Evolutionary conservation across 371 early-diverging fungal genomes (phyloP).

Genomic region (Chytridiales sp.): DNA sequence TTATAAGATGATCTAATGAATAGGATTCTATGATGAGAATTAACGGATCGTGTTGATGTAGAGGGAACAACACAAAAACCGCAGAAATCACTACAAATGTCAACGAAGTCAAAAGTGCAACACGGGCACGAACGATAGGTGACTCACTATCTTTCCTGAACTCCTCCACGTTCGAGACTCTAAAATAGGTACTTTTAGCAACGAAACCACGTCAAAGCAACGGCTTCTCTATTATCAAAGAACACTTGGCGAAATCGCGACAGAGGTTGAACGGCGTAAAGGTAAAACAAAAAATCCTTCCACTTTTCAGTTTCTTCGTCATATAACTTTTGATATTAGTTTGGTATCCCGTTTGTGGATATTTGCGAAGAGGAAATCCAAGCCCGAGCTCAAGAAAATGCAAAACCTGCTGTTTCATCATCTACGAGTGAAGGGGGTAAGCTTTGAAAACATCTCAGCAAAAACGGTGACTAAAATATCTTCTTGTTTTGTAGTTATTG

Average conservation of each 20-base stretch:
- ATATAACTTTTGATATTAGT: conserved; percentile 19
- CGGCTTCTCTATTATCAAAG: conserved; percentile 38
- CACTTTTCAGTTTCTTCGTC: background rate
- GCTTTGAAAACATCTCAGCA: too few relatives aligned
- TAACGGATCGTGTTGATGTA: background rate
- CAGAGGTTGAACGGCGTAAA: conserved; percentile 39
- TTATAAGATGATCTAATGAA: too few relatives aligned
- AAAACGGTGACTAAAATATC: too few relatives aligned
- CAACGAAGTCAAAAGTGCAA: conserved; percentile 16
- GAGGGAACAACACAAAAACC: conserved; percentile 12
- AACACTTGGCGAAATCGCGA: conserved; percentile 40
- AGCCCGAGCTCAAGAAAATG: background rate
- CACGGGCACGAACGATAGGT: conserved; percentile 1
- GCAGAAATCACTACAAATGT: conserved; percentile 8
- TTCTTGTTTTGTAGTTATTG: conserved; percentile 19
- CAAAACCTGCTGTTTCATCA: background rate
- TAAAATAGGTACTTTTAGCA: background rate
- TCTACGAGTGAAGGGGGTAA: too few relatives aligned
- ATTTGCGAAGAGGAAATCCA: conserved; percentile 25
- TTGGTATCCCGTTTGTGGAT: conserved; percentile 40
- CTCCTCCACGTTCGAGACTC: too few relatives aligned
- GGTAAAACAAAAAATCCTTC: conserved; percentile 16
- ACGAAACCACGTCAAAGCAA: conserved; percentile 14
- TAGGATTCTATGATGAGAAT: background rate
- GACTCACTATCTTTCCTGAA: background rate